A percentile compares a stretch with the other conserved stretches of the same genome.
Conservation (phyloP, 345 rosid genomes). For the Syzygium grande region DNA sequence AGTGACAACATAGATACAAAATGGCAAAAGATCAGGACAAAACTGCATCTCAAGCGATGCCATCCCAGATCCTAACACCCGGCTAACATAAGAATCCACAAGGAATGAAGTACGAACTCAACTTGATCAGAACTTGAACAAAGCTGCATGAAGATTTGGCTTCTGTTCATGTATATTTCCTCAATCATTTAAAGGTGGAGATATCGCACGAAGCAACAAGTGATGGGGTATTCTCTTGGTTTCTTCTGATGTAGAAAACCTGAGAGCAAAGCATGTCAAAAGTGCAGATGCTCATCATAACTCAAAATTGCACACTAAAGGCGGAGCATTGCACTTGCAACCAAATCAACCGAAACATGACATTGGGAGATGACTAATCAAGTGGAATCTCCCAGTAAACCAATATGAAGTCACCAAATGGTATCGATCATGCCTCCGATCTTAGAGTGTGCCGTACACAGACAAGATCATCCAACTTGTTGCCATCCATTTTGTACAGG, state of each 20-base stretch:
- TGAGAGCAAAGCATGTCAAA: neutral
- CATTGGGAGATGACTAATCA: neutral
- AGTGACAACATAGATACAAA: neutral
- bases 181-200: neutral
- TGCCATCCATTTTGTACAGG: conserved; percentile 95
- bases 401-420: neutral
- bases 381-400: neutral
- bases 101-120: neutral
- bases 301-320: neutral
- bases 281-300: neutral
- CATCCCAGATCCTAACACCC: neutral
- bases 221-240: neutral
- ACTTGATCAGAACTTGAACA: neutral
- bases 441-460: conserved; percentile 55
- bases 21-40: neutral
- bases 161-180: neutral
- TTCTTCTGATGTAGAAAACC: neutral
- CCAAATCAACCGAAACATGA: neutral
- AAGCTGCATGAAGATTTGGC: neutral
- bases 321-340: neutral
- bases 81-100: neutral
- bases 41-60: neutral
- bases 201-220: neutral
- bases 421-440: conserved; percentile 12
- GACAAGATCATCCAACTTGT: conserved; percentile 89